A percentile compares a stretch with the other conserved stretches of the same genome.
phyloP scores from a whole-genome alignment of 2,329 filamentous ascomycete genomes.

The Ophiocordyceps robertsii region DNA sequence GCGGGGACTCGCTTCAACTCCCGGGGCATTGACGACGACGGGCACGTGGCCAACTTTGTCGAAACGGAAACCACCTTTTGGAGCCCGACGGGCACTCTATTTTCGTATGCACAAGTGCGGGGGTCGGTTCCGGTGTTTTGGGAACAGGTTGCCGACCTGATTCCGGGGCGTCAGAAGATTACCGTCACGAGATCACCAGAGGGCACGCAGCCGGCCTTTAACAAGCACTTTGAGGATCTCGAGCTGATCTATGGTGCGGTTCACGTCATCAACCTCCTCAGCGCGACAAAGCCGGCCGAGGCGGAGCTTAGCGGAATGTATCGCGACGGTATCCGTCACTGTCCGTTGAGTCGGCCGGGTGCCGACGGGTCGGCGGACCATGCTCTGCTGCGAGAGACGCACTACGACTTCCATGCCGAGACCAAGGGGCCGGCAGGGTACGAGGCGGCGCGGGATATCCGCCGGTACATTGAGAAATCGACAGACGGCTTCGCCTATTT shows the following conservation, averaged over 20 bases:
- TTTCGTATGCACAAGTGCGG: slow-evolving; percentile 86
- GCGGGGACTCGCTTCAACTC: slow-evolving; percentile 94
- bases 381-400: slow-evolving; percentile 63
- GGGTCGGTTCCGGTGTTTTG: slow-evolving; percentile 94
- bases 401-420: slow-evolving; percentile 95
- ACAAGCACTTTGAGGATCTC: slow-evolving; percentile 86
- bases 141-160: slow-evolving; percentile 80
- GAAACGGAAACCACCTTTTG: slow-evolving; percentile 92
- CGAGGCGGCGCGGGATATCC: slow-evolving; percentile 78
- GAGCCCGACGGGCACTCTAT: slow-evolving; percentile 63
- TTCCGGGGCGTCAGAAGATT: slow-evolving; percentile 92
- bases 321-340: slow-evolving; percentile 61
- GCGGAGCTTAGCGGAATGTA: slow-evolving; percentile 72
- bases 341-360: slow-evolving; percentile 50
- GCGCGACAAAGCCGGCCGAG: slow-evolving; percentile 75
- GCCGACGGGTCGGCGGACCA: slow-evolving; percentile 49
- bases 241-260: slow-evolving; percentile 79
- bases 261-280: slow-evolving; percentile 89
- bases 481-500: slow-evolving; percentile 89
- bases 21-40: slow-evolving; percentile 94
- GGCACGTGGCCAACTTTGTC: slow-evolving; percentile 97
- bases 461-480: slow-evolving; percentile 62
- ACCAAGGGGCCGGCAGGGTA: slow-evolving; percentile 79
- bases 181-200: slow-evolving; percentile 77
- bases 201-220: slow-evolving; percentile 85